A percentile compares a stretch with the other conserved stretches of the same genome.
Conservation (phyloP, 2,329 filamentous ascomycete species). For the Colletotrichum sublineola region DNA sequence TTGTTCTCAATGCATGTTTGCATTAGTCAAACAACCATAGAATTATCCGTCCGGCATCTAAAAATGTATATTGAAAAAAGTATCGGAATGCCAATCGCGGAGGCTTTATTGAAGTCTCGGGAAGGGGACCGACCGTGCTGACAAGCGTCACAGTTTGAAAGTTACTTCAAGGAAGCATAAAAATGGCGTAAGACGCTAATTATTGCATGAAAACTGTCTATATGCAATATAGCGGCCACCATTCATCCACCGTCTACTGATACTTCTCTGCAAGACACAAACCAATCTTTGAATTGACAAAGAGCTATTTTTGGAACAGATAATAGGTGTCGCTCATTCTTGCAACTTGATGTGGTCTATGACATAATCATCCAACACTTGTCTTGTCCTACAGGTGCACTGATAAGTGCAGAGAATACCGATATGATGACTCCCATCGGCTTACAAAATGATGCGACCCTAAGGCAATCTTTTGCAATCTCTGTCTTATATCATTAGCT, state of each 20-base stretch:
- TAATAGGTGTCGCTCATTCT: slow-evolving; percentile 48
- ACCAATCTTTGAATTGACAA: neutral
- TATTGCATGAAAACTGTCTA: neutral
- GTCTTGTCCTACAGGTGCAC: slow-evolving; percentile 54
- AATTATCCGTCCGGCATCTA: neutral
- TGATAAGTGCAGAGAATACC: slow-evolving; percentile 53
- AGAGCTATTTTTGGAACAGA: slow-evolving; percentile 41
- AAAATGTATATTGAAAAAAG: neutral
- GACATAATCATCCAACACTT: slow-evolving; percentile 56
- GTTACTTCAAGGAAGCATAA: neutral
- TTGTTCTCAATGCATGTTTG: slow-evolving; percentile 72
- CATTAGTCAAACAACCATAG: slow-evolving; percentile 60
- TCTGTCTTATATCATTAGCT: slow-evolving; percentile 50
- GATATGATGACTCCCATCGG: slow-evolving; percentile 52
- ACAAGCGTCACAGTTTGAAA: neutral
- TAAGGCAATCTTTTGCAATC: slow-evolving; percentile 54
- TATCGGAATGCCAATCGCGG: neutral
- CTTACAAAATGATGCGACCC: slow-evolving; percentile 48
- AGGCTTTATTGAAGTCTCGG: neutral
- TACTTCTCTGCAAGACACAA: neutral
- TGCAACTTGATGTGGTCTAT: slow-evolving; percentile 58
- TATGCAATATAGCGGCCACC: neutral
- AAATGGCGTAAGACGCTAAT: neutral
- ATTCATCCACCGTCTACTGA: neutral
- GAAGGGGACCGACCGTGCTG: neutral